A percentile compares a stretch with the other conserved stretches of the same genome.
Conservation (phyloP, 352 stramenopile genomes). For the Hyaloperonospora brassicae region DNA sequence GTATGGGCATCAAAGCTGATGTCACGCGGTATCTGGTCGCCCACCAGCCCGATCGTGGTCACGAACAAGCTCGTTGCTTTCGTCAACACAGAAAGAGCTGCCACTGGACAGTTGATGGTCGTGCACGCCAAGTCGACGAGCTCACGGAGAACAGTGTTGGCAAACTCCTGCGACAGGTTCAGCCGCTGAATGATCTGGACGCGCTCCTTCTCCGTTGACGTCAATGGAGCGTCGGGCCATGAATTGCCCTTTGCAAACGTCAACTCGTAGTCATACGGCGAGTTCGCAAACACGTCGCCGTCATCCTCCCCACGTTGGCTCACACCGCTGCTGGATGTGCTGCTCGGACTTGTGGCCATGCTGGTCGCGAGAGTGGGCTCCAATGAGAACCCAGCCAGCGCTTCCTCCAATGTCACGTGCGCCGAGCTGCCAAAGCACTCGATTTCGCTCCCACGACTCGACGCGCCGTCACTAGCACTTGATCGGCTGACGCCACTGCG, state of each 20-base stretch:
- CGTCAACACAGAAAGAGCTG: constrained; percentile 59
- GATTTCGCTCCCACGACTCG: constrained; percentile 24
- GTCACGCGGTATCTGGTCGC: constrained; percentile 71
- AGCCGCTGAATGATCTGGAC: constrained; percentile 52
- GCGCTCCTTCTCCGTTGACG: constrained; percentile 41
- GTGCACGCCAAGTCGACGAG: constrained; percentile 64
- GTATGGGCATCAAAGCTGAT: constrained; percentile 64
- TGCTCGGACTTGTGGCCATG: constrained; percentile 24
- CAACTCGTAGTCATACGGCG: constrained; percentile 55
- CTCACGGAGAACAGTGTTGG: constrained; percentile 61
- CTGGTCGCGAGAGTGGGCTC: constrained; percentile 30
- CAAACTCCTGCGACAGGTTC: constrained; percentile 73
- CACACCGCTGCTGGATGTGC: constrained; percentile 27
- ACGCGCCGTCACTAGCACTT: constrained; percentile 22
- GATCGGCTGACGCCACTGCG: constrained; percentile 17
- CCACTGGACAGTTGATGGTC: constrained; percentile 62
- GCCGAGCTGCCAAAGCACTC: constrained; percentile 29
- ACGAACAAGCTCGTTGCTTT: constrained; percentile 68
- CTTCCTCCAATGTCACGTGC: constrained; percentile 35
- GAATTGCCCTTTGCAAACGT: constrained; percentile 63
- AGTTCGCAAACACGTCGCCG: constrained; percentile 51
- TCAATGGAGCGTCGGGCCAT: constrained; percentile 68
- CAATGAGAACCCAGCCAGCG: constrained; percentile 29
- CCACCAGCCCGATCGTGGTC: constrained; percentile 61
- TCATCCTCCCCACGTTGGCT: constrained; percentile 39